Evolutionary conservation across 805 yeast species (phyloP), one percentile per base, ranked within the genome.

Genomic region (Wickerhamiella galacta): DNA sequence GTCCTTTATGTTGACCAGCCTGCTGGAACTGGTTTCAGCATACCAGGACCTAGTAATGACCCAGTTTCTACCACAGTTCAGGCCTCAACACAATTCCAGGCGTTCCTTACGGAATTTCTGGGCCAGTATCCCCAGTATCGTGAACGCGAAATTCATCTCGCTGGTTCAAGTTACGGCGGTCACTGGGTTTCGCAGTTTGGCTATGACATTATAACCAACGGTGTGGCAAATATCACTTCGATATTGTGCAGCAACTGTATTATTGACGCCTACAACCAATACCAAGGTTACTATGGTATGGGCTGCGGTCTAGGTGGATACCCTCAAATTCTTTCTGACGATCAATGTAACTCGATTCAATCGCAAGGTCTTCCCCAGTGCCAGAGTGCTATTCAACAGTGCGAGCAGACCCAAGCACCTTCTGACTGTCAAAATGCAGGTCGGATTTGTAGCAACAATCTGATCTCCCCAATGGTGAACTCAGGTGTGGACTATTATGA

Each of bases 241-340:
- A n/a, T n/a, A n/a, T n/a, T n/a, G n/a, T n/a, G n/a, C n/a, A 95
- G 96, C 40, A 85, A 85, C 53, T 95, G 96, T 33, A 69, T 87
- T 44, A 81, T 93, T 22, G 93, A 82, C 53, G 76, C 93, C 3
- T 60, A 76, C 38, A 65, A 68, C 28, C 95, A 83, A 62, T 74
- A 76, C 49, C 67, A 68, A 37, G 72, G 73, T 54, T 83, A 81
- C 51, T 71, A 76, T 54, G 93, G 90, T 42, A 85, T 87, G 95
- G 93, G 93, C 3, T 87, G 96, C 57, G 85, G 93, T 32, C 53
- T 68, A 42, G 92, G 93, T 39, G 93, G 93, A 2, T 66, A 68
- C 45, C 69, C 70, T 16, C 20, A 39, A 6, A 38, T 26, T 19
- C 33, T 46, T 16, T 36, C 36, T 17, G 16, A 16, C 6, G 10